Base-by-base conservation (phyloP, 2,329 filamentous ascomycete genomes). In the Cercospora berteroae region DNA sequence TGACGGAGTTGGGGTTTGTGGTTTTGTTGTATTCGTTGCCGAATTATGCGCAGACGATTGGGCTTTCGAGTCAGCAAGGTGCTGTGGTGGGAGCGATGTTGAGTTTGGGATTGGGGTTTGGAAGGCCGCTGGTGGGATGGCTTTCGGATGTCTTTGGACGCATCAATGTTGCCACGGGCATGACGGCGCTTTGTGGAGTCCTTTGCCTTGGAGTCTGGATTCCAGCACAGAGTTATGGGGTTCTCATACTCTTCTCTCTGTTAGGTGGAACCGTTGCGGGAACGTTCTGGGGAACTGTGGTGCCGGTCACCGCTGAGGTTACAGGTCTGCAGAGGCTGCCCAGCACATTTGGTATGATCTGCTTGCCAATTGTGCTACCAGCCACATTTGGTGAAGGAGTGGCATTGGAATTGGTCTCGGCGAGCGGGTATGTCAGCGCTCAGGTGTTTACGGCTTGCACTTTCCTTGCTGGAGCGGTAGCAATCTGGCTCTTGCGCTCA, bases 391-490 rank as follows among this genome's bases (percentile, higher is more conserved):
- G 71, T 5, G 74, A 75, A 60, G 63, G 67, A 6, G 73, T 75
- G n/a, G 74, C 74, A 2, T 61, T 75, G 57, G 58, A 72, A 64
- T 50, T 76, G 12, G 73, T 73, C 12, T 64, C 71, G 8, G 44
- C 69, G 2, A 67, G 60, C 7, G 74, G 74, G 2, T 89, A 87
- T 69, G 79, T 85, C 0, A 81, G 83, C 20, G 83, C 86, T 1
- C 86, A 88, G 71, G 69, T 89, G 2, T 89, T 87, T 72, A 82
- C 84, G 0, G 86, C 85, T 0, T 83, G 82, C 70, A 86, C 87
- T 83, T 89, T 87, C 73, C 73, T 88, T 13, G 83, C 76, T 1
- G 86, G 82, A 2, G 82, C 86, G 0, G 64, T 80, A 0, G 82
- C 81, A 58, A 75, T 86, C 70, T 85, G 82, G 81, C 71, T 85